phyloP scores from a whole-genome alignment of 305 asterid species.

The Plantago coronopus region DNA sequence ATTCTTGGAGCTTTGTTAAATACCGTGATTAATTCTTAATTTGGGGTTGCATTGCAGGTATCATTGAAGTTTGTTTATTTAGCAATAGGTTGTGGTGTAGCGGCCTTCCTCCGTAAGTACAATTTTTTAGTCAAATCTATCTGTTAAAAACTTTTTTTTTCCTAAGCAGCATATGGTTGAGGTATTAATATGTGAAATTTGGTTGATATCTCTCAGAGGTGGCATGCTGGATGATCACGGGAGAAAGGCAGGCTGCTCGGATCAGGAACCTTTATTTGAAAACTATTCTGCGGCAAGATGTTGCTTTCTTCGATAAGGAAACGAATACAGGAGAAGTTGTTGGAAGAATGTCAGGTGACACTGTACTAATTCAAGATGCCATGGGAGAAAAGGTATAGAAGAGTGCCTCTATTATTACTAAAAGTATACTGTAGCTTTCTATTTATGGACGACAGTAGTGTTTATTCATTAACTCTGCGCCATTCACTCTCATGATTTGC shows the following conservation, averaged over 20 bases:
- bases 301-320: conserved; percentile 60
- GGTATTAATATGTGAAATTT: background rate
- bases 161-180: too few species aligned
- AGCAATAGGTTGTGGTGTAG: conserved; percentile 53
- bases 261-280: conserved; percentile 50
- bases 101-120: conserved; percentile 57
- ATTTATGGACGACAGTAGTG: background rate
- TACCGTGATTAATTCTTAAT: background rate
- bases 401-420: background rate
- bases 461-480: background rate
- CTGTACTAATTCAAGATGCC: conserved; percentile 59
- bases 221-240: conserved; percentile 57
- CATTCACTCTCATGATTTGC: background rate
- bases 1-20: background rate
- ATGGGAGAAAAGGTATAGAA: conserved; percentile 58
- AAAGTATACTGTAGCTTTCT: background rate
- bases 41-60: conserved; percentile 27
- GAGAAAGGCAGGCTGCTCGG: conserved; percentile 62
- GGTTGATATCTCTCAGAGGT: conserved; percentile 39
- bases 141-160: background rate
- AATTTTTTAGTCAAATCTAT: too few species aligned
- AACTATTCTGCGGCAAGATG: conserved; percentile 54
- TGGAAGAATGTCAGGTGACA: conserved; percentile 66
- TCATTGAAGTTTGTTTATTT: conserved; percentile 53
- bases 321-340: conserved; percentile 58